phyloP scores from a whole-genome alignment of 2,329 filamentous ascomycete genomes.

The Phaeosphaeria sp. region DNA sequence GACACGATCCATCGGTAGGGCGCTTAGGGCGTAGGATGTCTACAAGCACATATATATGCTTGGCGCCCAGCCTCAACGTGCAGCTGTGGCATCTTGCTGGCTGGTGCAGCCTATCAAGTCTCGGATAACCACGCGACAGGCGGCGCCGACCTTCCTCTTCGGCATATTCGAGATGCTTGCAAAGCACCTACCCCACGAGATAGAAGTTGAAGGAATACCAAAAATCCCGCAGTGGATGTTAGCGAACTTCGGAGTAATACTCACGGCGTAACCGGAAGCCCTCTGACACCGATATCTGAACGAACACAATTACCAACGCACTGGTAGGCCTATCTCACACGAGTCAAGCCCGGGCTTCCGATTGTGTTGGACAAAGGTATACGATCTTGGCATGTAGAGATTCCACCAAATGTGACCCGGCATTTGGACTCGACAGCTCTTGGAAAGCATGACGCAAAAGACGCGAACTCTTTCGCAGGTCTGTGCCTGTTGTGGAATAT shows the following conservation, averaged over 20 bases:
- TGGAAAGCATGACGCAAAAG: conserved; percentile 24
- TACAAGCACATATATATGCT: conserved; percentile 14
- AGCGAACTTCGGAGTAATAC: conserved; percentile 1
- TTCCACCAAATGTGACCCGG: conserved; percentile 7
- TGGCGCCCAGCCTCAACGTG: conserved; percentile 28
- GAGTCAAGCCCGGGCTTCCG: conserved; percentile 2
- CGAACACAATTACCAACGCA: conserved; percentile 16
- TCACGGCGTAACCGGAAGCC: conserved; percentile 11
- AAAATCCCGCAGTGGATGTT: not conserved
- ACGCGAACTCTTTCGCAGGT: not conserved
- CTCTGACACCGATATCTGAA: conserved; percentile 1
- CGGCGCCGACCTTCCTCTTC: conserved; percentile 11
- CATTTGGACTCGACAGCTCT: conserved; percentile 13
- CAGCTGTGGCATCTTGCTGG: conserved; percentile 5
- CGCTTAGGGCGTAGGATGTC: conserved; percentile 16
- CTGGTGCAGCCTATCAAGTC: conserved; percentile 10
- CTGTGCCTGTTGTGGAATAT: not conserved
- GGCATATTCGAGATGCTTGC: conserved; percentile 5
- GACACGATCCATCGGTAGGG: conserved; percentile 9
- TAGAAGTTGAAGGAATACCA: conserved; percentile 1
- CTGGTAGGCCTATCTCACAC: conserved; percentile 9
- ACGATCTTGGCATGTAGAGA: conserved; percentile 3
- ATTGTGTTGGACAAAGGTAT: conserved; percentile 2
- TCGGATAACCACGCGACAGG: conserved; percentile 1
- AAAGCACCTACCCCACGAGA: conserved; percentile 13